A percentile compares a stretch with the other conserved stretches of the same genome.
These are phyloP conservation scores for Rhodotorula sp. DNA, from an alignment of 1,284 basidiomycete genomes.

Conservation along the genomic window DNA sequence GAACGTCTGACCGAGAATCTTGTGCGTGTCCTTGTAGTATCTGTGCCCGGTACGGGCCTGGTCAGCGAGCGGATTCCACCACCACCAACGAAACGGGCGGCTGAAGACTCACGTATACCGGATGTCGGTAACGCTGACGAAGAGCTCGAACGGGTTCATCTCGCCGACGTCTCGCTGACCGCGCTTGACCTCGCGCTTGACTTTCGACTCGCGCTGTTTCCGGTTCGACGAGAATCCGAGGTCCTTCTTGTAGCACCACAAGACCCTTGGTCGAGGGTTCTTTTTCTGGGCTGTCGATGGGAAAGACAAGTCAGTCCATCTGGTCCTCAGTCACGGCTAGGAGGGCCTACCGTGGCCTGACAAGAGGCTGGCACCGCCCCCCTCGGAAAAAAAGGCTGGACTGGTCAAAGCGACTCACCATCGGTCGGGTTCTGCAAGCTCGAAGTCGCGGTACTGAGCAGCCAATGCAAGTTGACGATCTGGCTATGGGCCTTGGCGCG, in stretches of 20 bases:
- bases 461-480: conserved; percentile 94
- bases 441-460: conserved; percentile 75
- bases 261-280: conserved; percentile 77
- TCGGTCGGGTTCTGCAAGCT: conserved; percentile 40
- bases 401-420: conserved; percentile 15
- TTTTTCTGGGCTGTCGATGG: conserved; percentile 39
- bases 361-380: not conserved
- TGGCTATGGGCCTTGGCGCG: conserved; percentile 79
- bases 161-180: conserved; percentile 92
- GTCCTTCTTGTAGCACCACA: conserved; percentile 98
- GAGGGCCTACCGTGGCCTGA: not conserved
- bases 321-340: too few relatives aligned
- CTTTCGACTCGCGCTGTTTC: conserved; percentile 93
- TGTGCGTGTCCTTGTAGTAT: conserved; percentile 91
- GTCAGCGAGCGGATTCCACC: conserved; percentile 2
- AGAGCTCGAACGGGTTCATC: conserved; percentile 96
- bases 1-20: conserved; percentile 95
- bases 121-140: conserved; percentile 98
- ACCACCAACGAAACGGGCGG: too few relatives aligned
- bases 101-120: conserved; percentile 73
- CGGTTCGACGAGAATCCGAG: conserved; percentile 92
- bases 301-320: too few relatives aligned
- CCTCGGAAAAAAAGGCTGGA: not conserved
- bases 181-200: conserved; percentile 89
- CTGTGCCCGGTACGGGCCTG: conserved; percentile 47